Percentiles rank a stretch among this genome's conserved stretches.
phyloP scores from a whole-genome alignment of 352 stramenopile genomes.

The Phytophthora constricta region DNA sequence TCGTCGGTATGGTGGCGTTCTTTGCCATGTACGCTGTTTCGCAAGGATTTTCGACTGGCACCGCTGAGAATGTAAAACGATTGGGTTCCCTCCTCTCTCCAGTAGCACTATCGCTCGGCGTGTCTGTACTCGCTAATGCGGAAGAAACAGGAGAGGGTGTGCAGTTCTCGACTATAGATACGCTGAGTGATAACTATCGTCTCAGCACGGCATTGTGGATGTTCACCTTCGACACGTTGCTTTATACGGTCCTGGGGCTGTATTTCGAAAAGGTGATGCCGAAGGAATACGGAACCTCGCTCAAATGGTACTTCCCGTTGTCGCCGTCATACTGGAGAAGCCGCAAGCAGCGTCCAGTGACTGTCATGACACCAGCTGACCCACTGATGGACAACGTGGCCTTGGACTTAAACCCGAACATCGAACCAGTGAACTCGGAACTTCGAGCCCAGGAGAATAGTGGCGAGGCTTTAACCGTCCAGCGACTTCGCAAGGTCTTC shows the following conservation, averaged over 20 bases:
- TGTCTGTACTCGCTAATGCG: conserved; percentile 51
- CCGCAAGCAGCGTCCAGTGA: conserved; percentile 5
- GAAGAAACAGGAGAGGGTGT: conserved; percentile 56
- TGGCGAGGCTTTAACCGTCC: conserved; percentile 61
- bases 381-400: conserved; percentile 33
- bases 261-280: conserved; percentile 94
- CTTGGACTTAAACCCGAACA: conserved; percentile 50
- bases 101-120: conserved; percentile 69
- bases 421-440: conserved; percentile 50
- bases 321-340: conserved; percentile 49
- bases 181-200: conserved; percentile 55
- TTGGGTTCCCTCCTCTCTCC: conserved; percentile 60
- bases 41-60: conserved; percentile 33
- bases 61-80: conserved; percentile 38
- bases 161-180: conserved; percentile 43
- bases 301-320: conserved; percentile 93
- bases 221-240: conserved; percentile 82
- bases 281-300: conserved; percentile 84
- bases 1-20: conserved; percentile 83
- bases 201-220: conserved; percentile 62
- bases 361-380: background rate
- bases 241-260: conserved; percentile 88
- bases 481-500: conserved; percentile 81
- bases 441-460: conserved; percentile 53
- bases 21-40: conserved; percentile 85